These are phyloP conservation scores for Primulina huaijiensis DNA, from an alignment of 257 asterid genomes.

Conservation along the genomic window DNA sequence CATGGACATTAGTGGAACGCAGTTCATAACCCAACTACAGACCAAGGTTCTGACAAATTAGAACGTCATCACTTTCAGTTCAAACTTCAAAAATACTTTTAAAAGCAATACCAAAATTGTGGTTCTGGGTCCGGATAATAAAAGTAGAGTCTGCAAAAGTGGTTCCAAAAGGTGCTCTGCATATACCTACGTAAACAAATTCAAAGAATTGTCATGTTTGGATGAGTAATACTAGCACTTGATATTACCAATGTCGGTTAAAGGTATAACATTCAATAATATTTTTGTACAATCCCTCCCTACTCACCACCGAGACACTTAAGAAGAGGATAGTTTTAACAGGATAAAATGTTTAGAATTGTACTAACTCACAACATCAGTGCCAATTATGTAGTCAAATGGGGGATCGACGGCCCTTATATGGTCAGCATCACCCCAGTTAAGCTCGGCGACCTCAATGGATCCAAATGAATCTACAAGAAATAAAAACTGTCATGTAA, in stretches of 20 bases:
- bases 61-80: conserved; percentile 21
- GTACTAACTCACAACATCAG: conserved; percentile 76
- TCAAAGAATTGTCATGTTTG: conserved; percentile 15
- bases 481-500: conserved; percentile 12
- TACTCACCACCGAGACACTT: not conserved
- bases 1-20: conserved; percentile 93
- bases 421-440: conserved; percentile 85
- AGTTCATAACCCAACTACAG: conserved; percentile 86
- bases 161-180: conserved; percentile 96
- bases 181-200: conserved; percentile 60
- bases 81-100: conserved; percentile 1
- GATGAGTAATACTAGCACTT: not conserved
- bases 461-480: conserved; percentile 82
- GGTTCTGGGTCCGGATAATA: conserved; percentile 84
- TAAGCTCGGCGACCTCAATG: conserved; percentile 71
- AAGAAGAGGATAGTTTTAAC: not conserved
- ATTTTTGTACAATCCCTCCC: not conserved
- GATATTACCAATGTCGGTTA: not conserved
- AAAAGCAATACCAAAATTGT: conserved; percentile 61
- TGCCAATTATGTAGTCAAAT: conserved; percentile 89
- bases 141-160: conserved; percentile 75
- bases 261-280: not conserved
- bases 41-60: conserved; percentile 16
- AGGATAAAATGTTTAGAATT: not conserved
- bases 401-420: conserved; percentile 86